Conservation (phyloP, 768 basidiomycete genomes). For the Auriculariales sp. region DNA sequence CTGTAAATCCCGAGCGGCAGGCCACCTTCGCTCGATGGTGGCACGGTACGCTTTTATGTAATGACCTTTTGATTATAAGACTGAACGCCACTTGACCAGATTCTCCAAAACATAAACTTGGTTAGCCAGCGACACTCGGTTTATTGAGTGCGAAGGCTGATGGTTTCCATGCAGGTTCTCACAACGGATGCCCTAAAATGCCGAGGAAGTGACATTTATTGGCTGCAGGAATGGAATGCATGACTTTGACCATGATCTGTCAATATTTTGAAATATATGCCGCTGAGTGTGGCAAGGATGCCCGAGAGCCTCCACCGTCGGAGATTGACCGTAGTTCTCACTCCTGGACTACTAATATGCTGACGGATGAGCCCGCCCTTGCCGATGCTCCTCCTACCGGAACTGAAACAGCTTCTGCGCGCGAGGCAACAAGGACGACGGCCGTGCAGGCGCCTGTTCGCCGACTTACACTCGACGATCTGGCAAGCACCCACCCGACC, state of each 20-base stretch:
- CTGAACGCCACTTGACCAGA: slow-evolving; percentile 7
- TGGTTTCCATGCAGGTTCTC: not conserved
- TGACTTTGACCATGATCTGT: not conserved
- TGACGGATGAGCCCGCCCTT: not conserved
- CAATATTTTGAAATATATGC: not conserved
- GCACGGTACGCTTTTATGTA: slow-evolving; percentile 7
- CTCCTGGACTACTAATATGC: not conserved
- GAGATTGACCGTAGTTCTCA: not conserved
- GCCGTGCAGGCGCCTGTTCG: too few species aligned
- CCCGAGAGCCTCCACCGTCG: too few species aligned
- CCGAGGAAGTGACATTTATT: not conserved
- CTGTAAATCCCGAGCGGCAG: slow-evolving; percentile 4
- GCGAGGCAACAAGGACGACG: too few species aligned
- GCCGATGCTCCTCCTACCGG: too few species aligned
- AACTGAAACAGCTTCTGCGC: too few species aligned
- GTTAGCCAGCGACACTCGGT: not conserved
- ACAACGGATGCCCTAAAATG: not conserved
- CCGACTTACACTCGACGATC: too few species aligned
- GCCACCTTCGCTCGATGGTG: slow-evolving; percentile 2
- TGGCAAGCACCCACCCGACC: too few species aligned
- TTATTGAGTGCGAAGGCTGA: not conserved
- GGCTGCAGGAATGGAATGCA: too few species aligned
- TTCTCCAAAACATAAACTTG: not conserved
- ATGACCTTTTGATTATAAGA: slow-evolving; percentile 5
- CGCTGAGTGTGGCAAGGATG: not conserved